A percentile compares a stretch with the other conserved stretches of the same genome.
phyloP scores from a whole-genome alignment of 352 stramenopile genomes.

The Pythium biforme region DNA sequence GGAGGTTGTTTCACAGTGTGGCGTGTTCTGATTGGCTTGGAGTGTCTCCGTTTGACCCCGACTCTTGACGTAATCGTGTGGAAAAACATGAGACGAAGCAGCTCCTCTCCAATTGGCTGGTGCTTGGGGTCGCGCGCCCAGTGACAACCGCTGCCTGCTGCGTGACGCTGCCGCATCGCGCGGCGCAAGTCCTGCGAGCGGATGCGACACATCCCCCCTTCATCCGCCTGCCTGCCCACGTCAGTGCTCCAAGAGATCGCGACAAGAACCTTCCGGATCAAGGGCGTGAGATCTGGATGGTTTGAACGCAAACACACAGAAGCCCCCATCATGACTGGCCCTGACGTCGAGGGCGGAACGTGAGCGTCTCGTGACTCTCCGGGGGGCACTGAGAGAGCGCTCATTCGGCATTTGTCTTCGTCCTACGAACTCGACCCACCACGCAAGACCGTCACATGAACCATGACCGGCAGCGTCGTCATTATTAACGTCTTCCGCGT shows the following conservation, averaged over 20 bases:
- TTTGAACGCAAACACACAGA: too few relatives aligned
- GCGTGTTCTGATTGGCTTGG: constrained; percentile 14
- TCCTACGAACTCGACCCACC: background rate
- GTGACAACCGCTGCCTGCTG: background rate
- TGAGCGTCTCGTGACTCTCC: too few relatives aligned
- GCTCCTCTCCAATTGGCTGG: constrained; percentile 11
- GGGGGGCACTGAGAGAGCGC: background rate
- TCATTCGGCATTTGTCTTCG: constrained; percentile 12
- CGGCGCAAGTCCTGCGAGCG: background rate
- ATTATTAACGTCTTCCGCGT: constrained; percentile 31
- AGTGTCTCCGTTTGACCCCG: background rate
- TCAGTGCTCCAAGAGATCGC: background rate
- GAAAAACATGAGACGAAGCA: constrained; percentile 22
- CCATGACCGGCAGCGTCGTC: constrained; percentile 18
- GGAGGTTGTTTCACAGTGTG: background rate
- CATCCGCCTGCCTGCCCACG: too few relatives aligned
- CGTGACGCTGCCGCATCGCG: constrained; percentile 16
- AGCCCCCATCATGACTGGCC: background rate
- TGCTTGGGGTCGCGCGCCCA: constrained; percentile 6
- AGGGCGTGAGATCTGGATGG: background rate
- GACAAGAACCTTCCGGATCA: constrained; percentile 19
- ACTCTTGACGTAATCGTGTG: background rate
- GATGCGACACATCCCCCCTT: background rate
- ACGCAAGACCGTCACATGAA: constrained; percentile 6
- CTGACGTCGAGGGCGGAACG: too few relatives aligned